These are phyloP conservation scores for Cladosporium oxysporum DNA, from an alignment of 2,329 filamentous ascomycete species.

Conservation along the genomic window DNA sequence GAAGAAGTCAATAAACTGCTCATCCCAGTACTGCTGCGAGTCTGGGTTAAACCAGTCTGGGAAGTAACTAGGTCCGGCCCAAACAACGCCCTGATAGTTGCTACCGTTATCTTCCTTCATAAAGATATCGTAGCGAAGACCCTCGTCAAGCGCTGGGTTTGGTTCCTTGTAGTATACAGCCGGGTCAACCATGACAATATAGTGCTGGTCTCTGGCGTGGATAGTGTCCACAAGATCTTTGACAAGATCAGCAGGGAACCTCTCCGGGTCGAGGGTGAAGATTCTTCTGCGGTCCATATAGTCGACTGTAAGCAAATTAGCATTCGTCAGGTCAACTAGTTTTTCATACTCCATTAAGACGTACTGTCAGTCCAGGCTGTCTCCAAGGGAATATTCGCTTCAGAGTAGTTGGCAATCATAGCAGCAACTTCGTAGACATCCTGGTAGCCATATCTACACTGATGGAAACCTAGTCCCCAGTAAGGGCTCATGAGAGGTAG, in stretches of 20 bases:
- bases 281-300: constrained; percentile 47
- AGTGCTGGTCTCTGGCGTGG: constrained; percentile 25
- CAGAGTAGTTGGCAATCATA: constrained; percentile 66
- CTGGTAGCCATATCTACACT: constrained; percentile 48
- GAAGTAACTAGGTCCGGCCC: constrained; percentile 22
- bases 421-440: constrained; percentile 65
- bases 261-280: constrained; percentile 63
- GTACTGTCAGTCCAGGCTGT: constrained; percentile 68
- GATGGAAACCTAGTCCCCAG: constrained; percentile 51
- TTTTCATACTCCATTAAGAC: not conserved
- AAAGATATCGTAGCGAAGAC: constrained; percentile 21
- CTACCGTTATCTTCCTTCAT: constrained; percentile 19
- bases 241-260: constrained; percentile 62
- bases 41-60: constrained; percentile 21
- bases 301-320: constrained; percentile 36
- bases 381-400: constrained; percentile 64
- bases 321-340: not conserved
- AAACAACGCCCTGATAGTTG: constrained; percentile 20
- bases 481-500: constrained; percentile 49
- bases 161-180: constrained; percentile 20
- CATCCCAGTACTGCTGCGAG: constrained; percentile 21
- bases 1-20: constrained; percentile 21
- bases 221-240: constrained; percentile 66
- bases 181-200: constrained; percentile 23
- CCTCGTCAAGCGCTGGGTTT: constrained; percentile 21